A percentile compares a stretch with the other conserved stretches of the same genome.
Evolutionary conservation across 1,139 yeast species (phyloP).

Genomic region (Debaryomyces sp.): DNA sequence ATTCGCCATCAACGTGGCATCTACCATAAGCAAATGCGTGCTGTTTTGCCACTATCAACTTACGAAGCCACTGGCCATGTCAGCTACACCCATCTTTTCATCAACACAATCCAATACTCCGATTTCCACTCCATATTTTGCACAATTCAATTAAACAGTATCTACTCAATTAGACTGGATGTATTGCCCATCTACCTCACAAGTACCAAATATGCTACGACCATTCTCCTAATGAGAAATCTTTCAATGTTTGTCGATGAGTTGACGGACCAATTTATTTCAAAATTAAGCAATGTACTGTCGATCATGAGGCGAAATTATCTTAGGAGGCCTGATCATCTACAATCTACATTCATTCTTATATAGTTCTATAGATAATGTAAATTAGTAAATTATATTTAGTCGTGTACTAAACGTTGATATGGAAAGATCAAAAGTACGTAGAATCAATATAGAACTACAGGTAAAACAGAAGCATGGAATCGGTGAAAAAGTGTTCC

Average conservation of each 20-base stretch:
- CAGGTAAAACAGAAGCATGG: neutral
- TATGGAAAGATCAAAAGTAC: slow-evolving; percentile 2
- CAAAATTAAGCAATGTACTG: neutral
- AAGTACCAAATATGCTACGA: neutral
- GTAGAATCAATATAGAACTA: neutral
- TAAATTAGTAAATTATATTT: neutral
- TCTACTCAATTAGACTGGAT: neutral
- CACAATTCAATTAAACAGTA: neutral
- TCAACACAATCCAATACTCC: neutral
- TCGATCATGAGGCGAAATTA: neutral
- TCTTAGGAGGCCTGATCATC: neutral
- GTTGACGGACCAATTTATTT: neutral
- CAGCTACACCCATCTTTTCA: neutral
- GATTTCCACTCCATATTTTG: neutral
- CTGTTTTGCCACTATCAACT: neutral
- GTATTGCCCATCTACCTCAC: neutral
- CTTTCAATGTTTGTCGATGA: neutral
- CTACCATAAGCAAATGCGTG: neutral
- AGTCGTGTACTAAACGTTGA: slow-evolving; percentile 6
- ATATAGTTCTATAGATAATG: slow-evolving; percentile 3
- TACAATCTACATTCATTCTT: neutral
- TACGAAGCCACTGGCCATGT: neutral
- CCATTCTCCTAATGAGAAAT: neutral
- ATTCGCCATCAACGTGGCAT: neutral
- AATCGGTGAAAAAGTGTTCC: slow-evolving; percentile 33